Evolutionary conservation across 129 eudicot species (phyloP), one percentile per base, ranked within the genome.

Genomic region (Chrysanthemum makinoi): DNA sequence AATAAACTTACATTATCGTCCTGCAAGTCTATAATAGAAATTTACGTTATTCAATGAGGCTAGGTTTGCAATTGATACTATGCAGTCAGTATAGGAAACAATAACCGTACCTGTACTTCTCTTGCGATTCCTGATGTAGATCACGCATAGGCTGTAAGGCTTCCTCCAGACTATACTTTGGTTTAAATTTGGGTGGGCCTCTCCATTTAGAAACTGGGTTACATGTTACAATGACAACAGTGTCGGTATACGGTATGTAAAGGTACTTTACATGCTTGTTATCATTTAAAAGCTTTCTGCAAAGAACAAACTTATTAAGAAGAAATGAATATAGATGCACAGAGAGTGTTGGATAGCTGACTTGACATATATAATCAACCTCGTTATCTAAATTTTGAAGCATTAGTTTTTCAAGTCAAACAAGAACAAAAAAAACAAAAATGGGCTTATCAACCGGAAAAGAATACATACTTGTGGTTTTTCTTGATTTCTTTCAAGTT

Each of bases 201-300:
- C 73, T 87, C 96, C 96, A 83, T 63, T 90, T 94, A 44, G 97
- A 87, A 58, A 87, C 67, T 62, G 97, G 94, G 68, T 94, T 94
- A 80, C 99, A 94, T 17, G 81, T 94, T 76, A 94, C 99, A 50
- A 94, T 96, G 75, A 94, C 97, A 67, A 94, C 97, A 43, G 97
- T 82, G 58, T 94, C 96, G 2, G 99, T 94, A 72, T 90, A 90
- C 17, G 99, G 99, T 75, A 94, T 87, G 71, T 94, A 86, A 71
- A 94, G 83, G 81, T 90, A 94, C 76, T 90, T 94, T 58, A 94
- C 91, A 78, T 94, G 99, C 86, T 90, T 94, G 83, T 94, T 94
- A 68, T 94, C 97, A 30, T 91, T 87, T 14, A 94, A 83, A 62
- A 89, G 81, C 80, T 90, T 94, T 80, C 99, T 94, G 90, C 12